Conservation (phyloP, 345 rosid genomes). For the Ceriops decandra region DNA sequence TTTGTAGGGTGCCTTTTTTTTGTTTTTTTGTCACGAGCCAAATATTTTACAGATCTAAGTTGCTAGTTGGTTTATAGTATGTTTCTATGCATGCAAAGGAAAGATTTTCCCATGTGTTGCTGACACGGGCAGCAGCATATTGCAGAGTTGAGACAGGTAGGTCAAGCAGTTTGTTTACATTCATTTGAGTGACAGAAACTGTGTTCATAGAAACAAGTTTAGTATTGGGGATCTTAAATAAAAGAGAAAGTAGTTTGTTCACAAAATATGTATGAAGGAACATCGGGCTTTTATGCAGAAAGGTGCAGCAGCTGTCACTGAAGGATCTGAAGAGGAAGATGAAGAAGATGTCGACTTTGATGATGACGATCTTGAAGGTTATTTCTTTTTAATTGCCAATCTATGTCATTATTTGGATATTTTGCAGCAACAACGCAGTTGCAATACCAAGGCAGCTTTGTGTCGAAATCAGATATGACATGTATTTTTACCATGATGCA, state of each 20-base stretch:
- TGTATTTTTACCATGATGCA: slow-evolving; percentile 19
- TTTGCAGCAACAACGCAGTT: not conserved
- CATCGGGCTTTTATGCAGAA: slow-evolving; percentile 45
- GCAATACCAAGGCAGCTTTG: not conserved
- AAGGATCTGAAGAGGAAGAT: slow-evolving; percentile 67
- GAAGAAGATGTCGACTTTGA: slow-evolving; percentile 86
- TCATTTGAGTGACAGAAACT: not conserved
- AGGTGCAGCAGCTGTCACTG: slow-evolving; percentile 53
- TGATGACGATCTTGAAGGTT: slow-evolving; percentile 95
- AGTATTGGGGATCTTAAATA: too few species aligned
- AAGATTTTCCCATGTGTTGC: not conserved
- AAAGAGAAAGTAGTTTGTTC: too few species aligned
- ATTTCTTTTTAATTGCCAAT: not conserved
- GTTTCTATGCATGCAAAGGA: not conserved
- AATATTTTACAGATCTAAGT: not conserved
- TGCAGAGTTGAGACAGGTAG: not conserved
- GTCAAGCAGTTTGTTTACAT: not conserved
- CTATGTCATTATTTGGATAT: not conserved
- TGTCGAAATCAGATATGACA: not conserved
- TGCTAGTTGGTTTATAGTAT: not conserved
- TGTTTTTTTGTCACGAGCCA: not conserved
- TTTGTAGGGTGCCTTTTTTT: not conserved
- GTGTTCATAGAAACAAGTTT: too few species aligned
- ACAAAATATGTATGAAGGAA: not conserved
- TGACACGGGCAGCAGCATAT: not conserved